phyloP scores from a whole-genome alignment of 345 rosid genomes.

The Aquilaria yunnanensis region DNA sequence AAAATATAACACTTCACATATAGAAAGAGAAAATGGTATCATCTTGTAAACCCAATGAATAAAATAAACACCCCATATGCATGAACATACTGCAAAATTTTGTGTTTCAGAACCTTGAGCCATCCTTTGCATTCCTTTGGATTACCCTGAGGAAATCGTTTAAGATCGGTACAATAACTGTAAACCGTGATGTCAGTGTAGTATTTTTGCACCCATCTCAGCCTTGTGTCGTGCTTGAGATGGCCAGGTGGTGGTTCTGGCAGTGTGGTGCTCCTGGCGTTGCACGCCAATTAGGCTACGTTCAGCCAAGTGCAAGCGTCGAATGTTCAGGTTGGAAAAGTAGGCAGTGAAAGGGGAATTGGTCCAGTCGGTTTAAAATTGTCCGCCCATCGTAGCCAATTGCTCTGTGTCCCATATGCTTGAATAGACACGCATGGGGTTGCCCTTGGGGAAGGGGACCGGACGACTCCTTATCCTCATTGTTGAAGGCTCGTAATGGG shows the following conservation, averaged over 20 bases:
- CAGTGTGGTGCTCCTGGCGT: constrained; percentile 1
- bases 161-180: constrained; percentile 41
- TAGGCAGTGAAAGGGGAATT: constrained; percentile 46
- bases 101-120: constrained; percentile 7
- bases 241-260: constrained; percentile 20
- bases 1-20: not conserved
- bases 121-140: constrained; percentile 26
- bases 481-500: constrained; percentile 58
- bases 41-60: not conserved
- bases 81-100: too few relatives aligned
- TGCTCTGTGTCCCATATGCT: constrained; percentile 56
- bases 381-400: constrained; percentile 60
- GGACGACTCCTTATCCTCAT: constrained; percentile 22
- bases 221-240: constrained; percentile 22
- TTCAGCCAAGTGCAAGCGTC: constrained; percentile 25
- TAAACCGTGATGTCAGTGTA: constrained; percentile 33
- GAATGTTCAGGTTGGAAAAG: constrained; percentile 27
- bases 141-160: constrained; percentile 35
- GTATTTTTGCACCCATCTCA: constrained; percentile 45
- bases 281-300: constrained; percentile 19
- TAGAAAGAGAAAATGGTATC: too few relatives aligned
- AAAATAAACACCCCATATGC: too few relatives aligned
- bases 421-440: constrained; percentile 49
- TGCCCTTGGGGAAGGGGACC: constrained; percentile 41
- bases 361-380: constrained; percentile 43